A percentile compares a stretch with the other conserved stretches of the same genome.
These are phyloP conservation scores for Beta corolliflora DNA, from an alignment of 179 eudicot species.

Conservation along the genomic window DNA sequence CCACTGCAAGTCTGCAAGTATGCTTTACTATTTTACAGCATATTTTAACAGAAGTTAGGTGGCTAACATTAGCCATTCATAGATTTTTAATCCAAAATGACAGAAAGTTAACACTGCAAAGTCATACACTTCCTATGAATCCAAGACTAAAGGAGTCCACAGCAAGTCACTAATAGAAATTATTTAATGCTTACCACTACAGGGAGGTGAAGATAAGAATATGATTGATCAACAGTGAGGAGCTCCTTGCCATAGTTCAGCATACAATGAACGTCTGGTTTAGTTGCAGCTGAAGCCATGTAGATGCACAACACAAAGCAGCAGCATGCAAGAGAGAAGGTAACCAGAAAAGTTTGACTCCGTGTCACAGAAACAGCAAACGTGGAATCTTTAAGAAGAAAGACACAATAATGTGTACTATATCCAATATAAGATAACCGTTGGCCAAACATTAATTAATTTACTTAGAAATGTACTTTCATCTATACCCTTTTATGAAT, in stretches of 20 bases:
- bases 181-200: conserved; percentile 49
- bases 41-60: background rate
- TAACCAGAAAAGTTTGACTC: background rate
- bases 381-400: background rate
- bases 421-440: background rate
- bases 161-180: background rate
- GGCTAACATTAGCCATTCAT: background rate
- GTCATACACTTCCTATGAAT: background rate
- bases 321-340: background rate
- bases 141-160: background rate
- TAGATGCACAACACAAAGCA: background rate
- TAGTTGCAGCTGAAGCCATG: conserved; percentile 47
- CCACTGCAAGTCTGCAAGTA: background rate
- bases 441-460: background rate
- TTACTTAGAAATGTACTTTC: background rate
- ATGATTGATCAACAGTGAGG: conserved; percentile 36
- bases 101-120: background rate
- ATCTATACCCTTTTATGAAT: too few relatives aligned
- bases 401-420: too few relatives aligned
- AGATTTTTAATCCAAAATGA: too few relatives aligned
- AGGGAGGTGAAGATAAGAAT: conserved; percentile 64
- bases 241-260: conserved; percentile 64
- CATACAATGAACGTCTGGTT: conserved; percentile 54
- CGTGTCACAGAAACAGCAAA: background rate
- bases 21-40: too few relatives aligned